Conservation (phyloP, 2,329 filamentous ascomycete species). For the Aspergillus fijiensis region DNA sequence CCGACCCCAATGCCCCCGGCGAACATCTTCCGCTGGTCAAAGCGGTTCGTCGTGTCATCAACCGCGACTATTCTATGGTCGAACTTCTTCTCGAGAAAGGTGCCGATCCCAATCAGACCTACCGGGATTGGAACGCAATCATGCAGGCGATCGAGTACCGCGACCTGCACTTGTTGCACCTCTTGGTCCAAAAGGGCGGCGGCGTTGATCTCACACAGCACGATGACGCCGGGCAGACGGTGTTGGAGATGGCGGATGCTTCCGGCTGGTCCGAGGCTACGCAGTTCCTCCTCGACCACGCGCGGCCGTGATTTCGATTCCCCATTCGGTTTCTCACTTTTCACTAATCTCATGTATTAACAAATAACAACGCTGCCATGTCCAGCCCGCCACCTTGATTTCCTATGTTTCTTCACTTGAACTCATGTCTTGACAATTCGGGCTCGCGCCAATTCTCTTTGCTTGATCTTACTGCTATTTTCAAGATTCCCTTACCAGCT, state of each 20-base stretch:
- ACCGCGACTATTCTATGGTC: slow-evolving; percentile 59
- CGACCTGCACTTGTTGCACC: slow-evolving; percentile 53
- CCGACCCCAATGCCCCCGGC: slow-evolving; percentile 65
- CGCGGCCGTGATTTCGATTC: slow-evolving; percentile 3
- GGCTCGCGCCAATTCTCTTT: too few species aligned
- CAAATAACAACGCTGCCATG: background rate
- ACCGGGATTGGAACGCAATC: slow-evolving; percentile 65
- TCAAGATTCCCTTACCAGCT: too few species aligned
- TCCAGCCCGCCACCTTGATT: background rate
- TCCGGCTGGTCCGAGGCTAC: slow-evolving; percentile 61
- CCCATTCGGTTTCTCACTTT: background rate
- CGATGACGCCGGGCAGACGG: slow-evolving; percentile 56
- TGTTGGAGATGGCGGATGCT: slow-evolving; percentile 59
- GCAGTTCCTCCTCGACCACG: slow-evolving; percentile 41
- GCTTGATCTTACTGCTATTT: too few species aligned
- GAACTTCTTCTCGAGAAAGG: slow-evolving; percentile 63
- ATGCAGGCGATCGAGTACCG: slow-evolving; percentile 67
- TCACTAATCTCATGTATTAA: background rate
- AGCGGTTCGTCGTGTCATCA: slow-evolving; percentile 60
- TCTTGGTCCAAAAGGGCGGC: slow-evolving; percentile 51
- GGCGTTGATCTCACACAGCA: slow-evolving; percentile 53
- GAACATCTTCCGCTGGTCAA: slow-evolving; percentile 72
- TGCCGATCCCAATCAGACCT: slow-evolving; percentile 67
- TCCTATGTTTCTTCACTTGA: too few species aligned
- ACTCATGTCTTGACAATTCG: too few species aligned